Evolutionary conservation across 1,284 basidiomycete species (phyloP).

Genomic region (Leccinum pseudoinsigne): DNA sequence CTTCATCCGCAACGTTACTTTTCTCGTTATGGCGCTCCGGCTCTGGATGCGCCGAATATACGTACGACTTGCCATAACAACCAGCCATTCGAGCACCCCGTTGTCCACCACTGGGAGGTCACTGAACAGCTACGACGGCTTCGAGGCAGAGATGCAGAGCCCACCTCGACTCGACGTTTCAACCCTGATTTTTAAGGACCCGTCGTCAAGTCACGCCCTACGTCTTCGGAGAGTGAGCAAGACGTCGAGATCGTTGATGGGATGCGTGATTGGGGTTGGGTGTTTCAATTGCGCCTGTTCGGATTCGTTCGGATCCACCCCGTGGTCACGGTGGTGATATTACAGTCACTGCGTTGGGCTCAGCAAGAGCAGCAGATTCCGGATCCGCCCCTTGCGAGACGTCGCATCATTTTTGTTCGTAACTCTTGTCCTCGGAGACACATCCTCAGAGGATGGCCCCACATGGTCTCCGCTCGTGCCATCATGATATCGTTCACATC

Average conservation of each 20-base stretch:
- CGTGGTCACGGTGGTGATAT: neutral
- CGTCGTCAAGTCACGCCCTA: neutral
- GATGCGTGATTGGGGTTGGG: neutral
- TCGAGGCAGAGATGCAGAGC: constrained; percentile 2
- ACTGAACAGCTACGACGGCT: neutral
- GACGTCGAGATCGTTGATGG: neutral
- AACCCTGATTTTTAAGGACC: neutral
- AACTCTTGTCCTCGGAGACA: constrained; percentile 21
- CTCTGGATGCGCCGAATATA: neutral
- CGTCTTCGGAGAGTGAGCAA: neutral
- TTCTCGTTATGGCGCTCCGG: neutral
- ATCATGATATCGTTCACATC: constrained; percentile 3
- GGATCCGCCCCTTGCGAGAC: neutral
- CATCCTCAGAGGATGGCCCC: neutral
- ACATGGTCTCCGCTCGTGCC: neutral
- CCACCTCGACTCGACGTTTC: neutral
- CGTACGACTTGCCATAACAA: constrained; percentile 15
- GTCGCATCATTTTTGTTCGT: neutral
- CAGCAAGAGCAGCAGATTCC: neutral
- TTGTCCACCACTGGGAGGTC: neutral
- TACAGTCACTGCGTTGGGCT: too few relatives aligned
- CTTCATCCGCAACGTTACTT: neutral
- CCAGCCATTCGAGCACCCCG: constrained; percentile 9
- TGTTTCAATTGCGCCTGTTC: neutral
- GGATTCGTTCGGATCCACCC: neutral